Base-by-base conservation (phyloP, 768 basidiomycete species). In the Cantharellus cinnabarinus region DNA sequence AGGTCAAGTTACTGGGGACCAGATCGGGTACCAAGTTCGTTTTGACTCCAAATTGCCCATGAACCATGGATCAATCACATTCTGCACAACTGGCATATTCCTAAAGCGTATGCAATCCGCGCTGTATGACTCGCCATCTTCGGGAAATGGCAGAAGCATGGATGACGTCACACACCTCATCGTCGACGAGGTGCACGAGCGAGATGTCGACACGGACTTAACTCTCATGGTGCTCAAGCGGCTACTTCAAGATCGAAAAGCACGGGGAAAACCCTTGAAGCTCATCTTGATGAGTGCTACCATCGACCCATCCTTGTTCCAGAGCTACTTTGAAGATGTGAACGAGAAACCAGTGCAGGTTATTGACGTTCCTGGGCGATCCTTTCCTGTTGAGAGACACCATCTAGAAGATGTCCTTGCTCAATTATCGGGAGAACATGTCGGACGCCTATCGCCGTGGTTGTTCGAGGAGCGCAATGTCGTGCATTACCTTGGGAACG, bases 101-200 rank as follows among this genome's bases (percentile, higher is more conserved):
- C 74, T 95, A 62, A 87, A 84, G 66, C 76, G 83, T 60, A 77
- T 95, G 69, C 93, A 95, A 70, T 76, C 79, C 2, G 79, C 82
- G 14, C 73, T 90, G 59, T 65, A 58, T 5, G 50, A 44, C 37
- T 29, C 60, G 4, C 35, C 66, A 3, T 14, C 41, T 14, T 38
- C n/a, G 34, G 7, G 37, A 10, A 59, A 67, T 69, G 79, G 50
- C 74, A 73, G 55, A 71, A 71, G 29, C 68, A 71, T 94, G 60
- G 89, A 93, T 64, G 75, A 80, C 57, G 76, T 94, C 57, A 89
- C 89, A 4, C 93, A 95, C 68, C 79, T 98, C 60, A 70, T 95
- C 51, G 89, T 97, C 37, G 93, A 98, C 68, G 91, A 98, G 71
- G 91, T 90, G 2, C 93, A 98, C 68, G 93, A 95, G 70, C 83